Evolutionary conservation across 2,329 filamentous ascomycete species (phyloP).

Genomic region (Colletotrichum orbiculare): DNA sequence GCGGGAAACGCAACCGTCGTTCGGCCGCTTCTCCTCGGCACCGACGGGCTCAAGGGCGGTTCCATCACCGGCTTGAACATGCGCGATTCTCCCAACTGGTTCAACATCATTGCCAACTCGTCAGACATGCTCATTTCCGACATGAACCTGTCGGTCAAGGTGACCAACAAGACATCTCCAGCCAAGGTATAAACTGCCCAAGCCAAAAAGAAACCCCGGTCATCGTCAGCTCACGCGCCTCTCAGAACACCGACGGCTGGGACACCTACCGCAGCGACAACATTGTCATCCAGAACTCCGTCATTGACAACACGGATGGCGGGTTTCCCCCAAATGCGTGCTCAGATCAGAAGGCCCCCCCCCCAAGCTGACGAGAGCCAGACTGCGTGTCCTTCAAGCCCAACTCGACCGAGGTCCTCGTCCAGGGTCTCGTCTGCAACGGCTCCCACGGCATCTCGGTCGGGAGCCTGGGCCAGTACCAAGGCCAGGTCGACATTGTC

Average conservation of each 20-base stretch:
- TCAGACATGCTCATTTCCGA: constrained; percentile 71
- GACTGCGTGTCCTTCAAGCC: constrained; percentile 80
- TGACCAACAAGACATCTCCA: constrained; percentile 48
- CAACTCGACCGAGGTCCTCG: constrained; percentile 74
- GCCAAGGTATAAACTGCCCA: neutral
- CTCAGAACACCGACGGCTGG: constrained; percentile 73
- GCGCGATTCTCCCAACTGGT: constrained; percentile 62
- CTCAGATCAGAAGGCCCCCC: neutral
- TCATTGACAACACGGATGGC: constrained; percentile 71
- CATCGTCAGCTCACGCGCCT: constrained; percentile 43
- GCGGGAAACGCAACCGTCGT: constrained; percentile 38
- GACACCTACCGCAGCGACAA: constrained; percentile 71
- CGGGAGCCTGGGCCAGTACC: constrained; percentile 77
- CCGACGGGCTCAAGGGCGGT: neutral
- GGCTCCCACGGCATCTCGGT: constrained; percentile 79
- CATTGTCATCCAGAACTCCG: constrained; percentile 74
- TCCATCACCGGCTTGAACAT: constrained; percentile 45
- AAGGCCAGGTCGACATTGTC: constrained; percentile 72
- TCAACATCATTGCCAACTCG: constrained; percentile 72
- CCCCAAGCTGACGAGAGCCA: neutral
- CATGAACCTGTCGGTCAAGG: constrained; percentile 59
- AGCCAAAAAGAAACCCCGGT: neutral
- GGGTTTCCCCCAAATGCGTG: neutral
- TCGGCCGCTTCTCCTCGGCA: constrained; percentile 10
- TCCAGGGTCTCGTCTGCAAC: constrained; percentile 75